Base-by-base conservation (phyloP, 305 asterid genomes). In the Fraxinus sp. region DNA sequence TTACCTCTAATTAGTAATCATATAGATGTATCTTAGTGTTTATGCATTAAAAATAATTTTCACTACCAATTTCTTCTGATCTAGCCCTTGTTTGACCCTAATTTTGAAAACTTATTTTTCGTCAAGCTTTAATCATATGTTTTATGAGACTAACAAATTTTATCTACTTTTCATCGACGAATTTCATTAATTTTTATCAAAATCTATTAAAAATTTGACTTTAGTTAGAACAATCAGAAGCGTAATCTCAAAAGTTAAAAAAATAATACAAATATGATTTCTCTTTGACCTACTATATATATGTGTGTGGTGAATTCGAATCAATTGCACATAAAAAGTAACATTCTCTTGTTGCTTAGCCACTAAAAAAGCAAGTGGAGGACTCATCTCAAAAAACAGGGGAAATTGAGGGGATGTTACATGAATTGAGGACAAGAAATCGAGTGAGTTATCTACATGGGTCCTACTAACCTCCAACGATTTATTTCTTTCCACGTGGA, bases 401-500 rank as follows among this genome's bases (percentile, higher is more conserved):
- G 36, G 20, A 70, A 26, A 64, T 62, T 70, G 41, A 70, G 82
- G 68, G 81, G 41, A 83, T 80, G 79, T 72, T 33, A 33, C 68
- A 43, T 32, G 72, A 33, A 7, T 32, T 52, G 7, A 79, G 57
- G 52, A 72, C 46, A 30, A 41, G 64, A 62, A 20, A 70, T n/a
- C 8, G 77, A 10, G 11, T 64, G 33, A 9, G 73, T 64, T 64
- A 64, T 64, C 73, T 64, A 64, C 13, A 13, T 85, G 81, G 87
- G 79, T 2, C 83, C 85, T 26, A 7, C 28, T 52, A 72, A 80
- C 33, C 41, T 37, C 41, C 68, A 41, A 39, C 75, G 55, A 71
- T 59, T 75, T 20, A 18, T 62, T 55, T 73, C 20, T 74, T 71
- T 84, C 86, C 91, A 87, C 88, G 87, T 89, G 90, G 89, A 75